A percentile compares a stretch with the other conserved stretches of the same genome.
These are phyloP conservation scores for Boechera retrofracta DNA, from an alignment of 345 rosid species.

Conservation along the genomic window DNA sequence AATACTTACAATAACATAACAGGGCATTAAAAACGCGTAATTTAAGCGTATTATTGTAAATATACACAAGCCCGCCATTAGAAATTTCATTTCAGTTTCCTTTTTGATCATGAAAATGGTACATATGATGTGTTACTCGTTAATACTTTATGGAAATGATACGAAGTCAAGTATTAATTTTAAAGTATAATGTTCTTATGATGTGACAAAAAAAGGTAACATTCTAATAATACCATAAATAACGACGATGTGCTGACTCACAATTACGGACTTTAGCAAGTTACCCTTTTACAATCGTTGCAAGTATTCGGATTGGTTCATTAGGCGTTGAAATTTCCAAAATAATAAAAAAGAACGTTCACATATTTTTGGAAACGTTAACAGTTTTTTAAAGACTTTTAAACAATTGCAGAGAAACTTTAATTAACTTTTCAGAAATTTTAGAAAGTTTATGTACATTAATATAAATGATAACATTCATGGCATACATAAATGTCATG, in stretches of 20 bases:
- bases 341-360: too few relatives aligned
- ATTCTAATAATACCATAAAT: constrained; percentile 22
- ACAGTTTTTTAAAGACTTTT: neutral
- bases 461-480: neutral
- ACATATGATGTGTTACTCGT: constrained; percentile 13
- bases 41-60: constrained; percentile 2
- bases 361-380: neutral
- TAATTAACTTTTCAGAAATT: too few relatives aligned
- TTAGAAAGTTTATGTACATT: neutral
- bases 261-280: constrained; percentile 12
- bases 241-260: constrained; percentile 25
- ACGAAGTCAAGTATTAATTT: constrained; percentile 1
- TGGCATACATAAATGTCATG: constrained; percentile 7
- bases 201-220: neutral
- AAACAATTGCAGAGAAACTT: neutral
- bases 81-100: neutral
- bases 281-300: constrained; percentile 8
- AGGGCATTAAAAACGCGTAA: constrained; percentile 23
- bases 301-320: neutral
- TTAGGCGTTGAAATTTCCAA: neutral
- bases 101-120: neutral
- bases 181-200: neutral
- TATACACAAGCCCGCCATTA: neutral
- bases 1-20: constrained; percentile 10
- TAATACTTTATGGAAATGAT: neutral